Base-by-base conservation (phyloP, 345 rosid genomes). In the Acer saccharum region DNA sequence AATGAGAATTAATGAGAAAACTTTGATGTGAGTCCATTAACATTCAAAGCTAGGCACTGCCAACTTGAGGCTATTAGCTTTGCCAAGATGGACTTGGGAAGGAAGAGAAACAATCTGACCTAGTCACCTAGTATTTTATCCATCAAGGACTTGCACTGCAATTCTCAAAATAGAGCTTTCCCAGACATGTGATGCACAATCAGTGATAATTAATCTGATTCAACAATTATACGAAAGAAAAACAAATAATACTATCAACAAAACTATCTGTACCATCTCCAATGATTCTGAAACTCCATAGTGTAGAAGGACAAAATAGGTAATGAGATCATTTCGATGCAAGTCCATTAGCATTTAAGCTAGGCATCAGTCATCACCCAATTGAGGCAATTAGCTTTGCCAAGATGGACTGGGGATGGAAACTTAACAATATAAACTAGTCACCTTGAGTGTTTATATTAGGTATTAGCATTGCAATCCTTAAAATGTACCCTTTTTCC, bases 281-380 rank as follows among this genome's bases (percentile, higher is more conserved):
- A 76, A 77, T 74, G 74, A 76, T 71, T 79, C 83, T 67, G 74
- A 72, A 73, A 43, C 75, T 72, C 66, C 72, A 78, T 61, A 29
- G 4, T 57, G 2, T 64, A 72, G 1, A 74, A 72, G 80, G 68
- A 25, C 72, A 79, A 72, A 78, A 80, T 70, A 80, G 68, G 46
- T 29, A 21, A 57, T 2, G 61, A 58, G 44, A 43, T 67, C 65
- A 52, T 16, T 68, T 79, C 67, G 57, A 78, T 85, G 60, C 65
- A 35, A 82, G 87, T 86, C 91, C 92, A 80, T 79, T 86, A 76
- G 88, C 88, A 87, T 83, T 85, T 83, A 86, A 87, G 69, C 79
- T 75, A 81, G 62, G 78, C 83, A 87, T 35, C 39, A 35, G 39
- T 35, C 39, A 35, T 35, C 74, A 64, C 77, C 80, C 82, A 61